A percentile compares a stretch with the other conserved stretches of the same genome.
These are phyloP conservation scores for Cutaneotrichosporon sp. DNA, from an alignment of 1,284 basidiomycete species.

Conservation along the genomic window DNA sequence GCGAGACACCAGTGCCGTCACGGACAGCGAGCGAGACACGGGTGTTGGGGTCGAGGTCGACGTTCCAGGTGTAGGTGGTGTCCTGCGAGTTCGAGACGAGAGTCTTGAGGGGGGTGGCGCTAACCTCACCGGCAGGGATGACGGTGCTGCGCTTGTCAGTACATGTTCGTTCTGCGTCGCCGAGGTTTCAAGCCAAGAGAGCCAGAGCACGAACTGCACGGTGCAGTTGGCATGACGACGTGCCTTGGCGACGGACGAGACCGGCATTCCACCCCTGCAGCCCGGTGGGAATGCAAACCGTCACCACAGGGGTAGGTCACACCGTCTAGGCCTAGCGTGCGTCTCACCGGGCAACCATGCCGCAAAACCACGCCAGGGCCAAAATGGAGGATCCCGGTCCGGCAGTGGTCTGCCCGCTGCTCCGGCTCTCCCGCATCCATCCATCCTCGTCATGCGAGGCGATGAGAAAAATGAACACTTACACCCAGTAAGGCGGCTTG, in stretches of 20 bases:
- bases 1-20: slow-evolving; percentile 51
- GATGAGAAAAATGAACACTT: slow-evolving; percentile 11
- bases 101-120: slow-evolving; percentile 56
- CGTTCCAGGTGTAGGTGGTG: slow-evolving; percentile 58
- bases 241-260: background rate
- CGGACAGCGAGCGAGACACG: slow-evolving; percentile 35
- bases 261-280: background rate
- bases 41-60: slow-evolving; percentile 55
- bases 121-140: slow-evolving; percentile 63
- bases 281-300: background rate
- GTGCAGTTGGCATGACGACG: background rate
- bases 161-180: too few species aligned
- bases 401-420: too few species aligned
- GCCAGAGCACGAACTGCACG: too few species aligned
- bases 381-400: too few species aligned
- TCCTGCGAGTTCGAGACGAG: slow-evolving; percentile 28
- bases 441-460: too few species aligned
- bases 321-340: background rate
- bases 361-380: background rate
- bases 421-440: too few species aligned
- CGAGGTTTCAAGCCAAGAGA: background rate
- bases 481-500: slow-evolving; percentile 59
- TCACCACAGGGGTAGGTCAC: background rate
- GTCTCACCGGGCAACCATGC: background rate
- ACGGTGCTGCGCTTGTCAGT: slow-evolving; percentile 42